Conservation (phyloP, 805 yeast species). For the Wickerhamiella shivajii region DNA sequence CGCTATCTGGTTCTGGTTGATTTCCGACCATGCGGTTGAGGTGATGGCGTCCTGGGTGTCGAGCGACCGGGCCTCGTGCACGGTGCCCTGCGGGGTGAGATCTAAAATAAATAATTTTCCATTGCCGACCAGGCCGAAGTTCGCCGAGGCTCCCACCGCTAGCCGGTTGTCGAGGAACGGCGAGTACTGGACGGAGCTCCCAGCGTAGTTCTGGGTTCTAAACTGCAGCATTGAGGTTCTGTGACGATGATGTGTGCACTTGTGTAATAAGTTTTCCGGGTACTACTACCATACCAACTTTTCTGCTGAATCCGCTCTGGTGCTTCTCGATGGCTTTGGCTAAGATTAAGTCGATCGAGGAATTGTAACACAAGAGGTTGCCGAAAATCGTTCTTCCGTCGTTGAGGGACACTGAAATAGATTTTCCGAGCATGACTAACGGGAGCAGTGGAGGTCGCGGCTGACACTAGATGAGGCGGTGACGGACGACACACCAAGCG, state of each 20-base stretch:
- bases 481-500: too few relatives aligned
- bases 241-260: conserved; percentile 10
- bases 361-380: conserved; percentile 20
- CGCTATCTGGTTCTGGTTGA: conserved; percentile 72
- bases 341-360: conserved; percentile 22
- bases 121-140: conserved; percentile 88
- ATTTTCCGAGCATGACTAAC: conserved; percentile 6
- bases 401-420: conserved; percentile 14
- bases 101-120: conserved; percentile 64
- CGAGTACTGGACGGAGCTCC: conserved; percentile 76
- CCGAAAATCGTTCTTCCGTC: conserved; percentile 26
- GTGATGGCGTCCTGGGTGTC: conserved; percentile 91
- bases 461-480: too few relatives aligned
- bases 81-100: conserved; percentile 51
- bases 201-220: conserved; percentile 69
- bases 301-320: conserved; percentile 15
- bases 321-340: conserved; percentile 23
- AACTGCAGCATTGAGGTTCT: conserved; percentile 43
- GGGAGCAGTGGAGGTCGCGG: too few relatives aligned
- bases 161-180: conserved; percentile 82
- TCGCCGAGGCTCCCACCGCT: conserved; percentile 84
- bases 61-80: conserved; percentile 41
- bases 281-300: conserved; percentile 24
- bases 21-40: conserved; percentile 80
- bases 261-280: conserved; percentile 20